Evolutionary conservation across 768 basidiomycete genomes (phyloP), one percentile per base, ranked within the genome.

Genomic region (Rossbeevera mucosa): DNA sequence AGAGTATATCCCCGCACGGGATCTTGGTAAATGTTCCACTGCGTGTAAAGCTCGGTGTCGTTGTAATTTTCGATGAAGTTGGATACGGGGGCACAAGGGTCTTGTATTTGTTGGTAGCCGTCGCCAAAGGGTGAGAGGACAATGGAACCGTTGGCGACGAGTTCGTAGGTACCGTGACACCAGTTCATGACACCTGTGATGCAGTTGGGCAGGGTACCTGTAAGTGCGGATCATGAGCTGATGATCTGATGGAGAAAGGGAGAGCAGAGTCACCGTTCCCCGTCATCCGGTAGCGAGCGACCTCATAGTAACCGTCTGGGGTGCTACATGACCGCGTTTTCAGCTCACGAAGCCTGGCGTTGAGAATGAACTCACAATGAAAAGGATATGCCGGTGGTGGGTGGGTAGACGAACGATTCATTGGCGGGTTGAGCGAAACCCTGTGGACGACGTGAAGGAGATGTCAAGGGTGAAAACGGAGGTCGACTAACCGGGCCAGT

Each of bases 61-160:
- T 91, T 88, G 79, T 93, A 97, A 43, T 74, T 66, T 62, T 94
- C 84, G 62, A 97, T 81, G 65, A 94, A 86, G 67, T 93, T 91
- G 25, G 94, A 92, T 9, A 80, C 75, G 9, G 93, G 89, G 1
- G 87, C 88, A 64, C 95, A 99, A 0, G 93, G 87, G 59, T 94
- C 88, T 74, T 99, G 93, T 36, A 97, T 79, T 75, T 95, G 94
- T 67, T 96, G 92, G 71, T 82, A 90, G 14, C 95, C 95, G 66
- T 99, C 95, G 16, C 77, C 80, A 56, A 92, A 79, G 2, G 94
- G 90, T 3, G 64, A 71, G 62, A 92, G 72, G 36, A 79, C 67
- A 53, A 98, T 80, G 9, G 92, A 95, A 7, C 93, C 93, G 63
- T 97, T 94, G 48, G 73, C 20, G 53, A 81, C 72, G 42, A 88